These are phyloP conservation scores for Hawksworthiomyces lignivorus DNA, from an alignment of 2,329 filamentous ascomycete species.

Conservation along the genomic window DNA sequence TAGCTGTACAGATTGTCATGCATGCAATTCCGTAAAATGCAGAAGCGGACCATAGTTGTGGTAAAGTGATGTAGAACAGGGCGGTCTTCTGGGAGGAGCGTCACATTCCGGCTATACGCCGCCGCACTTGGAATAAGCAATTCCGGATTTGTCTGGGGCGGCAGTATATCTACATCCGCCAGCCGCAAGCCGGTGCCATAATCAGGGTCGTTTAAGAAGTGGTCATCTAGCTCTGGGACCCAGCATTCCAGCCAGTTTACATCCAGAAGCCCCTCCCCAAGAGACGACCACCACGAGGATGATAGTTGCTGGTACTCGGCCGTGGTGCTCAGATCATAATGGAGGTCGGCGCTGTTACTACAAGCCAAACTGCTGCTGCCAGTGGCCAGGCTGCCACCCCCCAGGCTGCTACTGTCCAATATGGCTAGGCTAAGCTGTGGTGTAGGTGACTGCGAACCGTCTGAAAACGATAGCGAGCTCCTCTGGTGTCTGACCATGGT, in stretches of 20 bases:
- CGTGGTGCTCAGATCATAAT: neutral
- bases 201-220: neutral
- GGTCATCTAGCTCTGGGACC: neutral
- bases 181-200: neutral
- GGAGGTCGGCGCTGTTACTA: neutral
- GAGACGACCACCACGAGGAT: slow-evolving; percentile 2
- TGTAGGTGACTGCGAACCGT: too few relatives aligned
- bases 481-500: too few relatives aligned
- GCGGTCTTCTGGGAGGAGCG: slow-evolving; percentile 1
- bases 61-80: slow-evolving; percentile 4
- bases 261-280: slow-evolving; percentile 8
- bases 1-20: slow-evolving; percentile 11
- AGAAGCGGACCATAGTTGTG: slow-evolving; percentile 10
- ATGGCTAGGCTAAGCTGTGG: too few relatives aligned
- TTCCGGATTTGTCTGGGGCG: neutral
- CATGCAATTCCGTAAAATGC: slow-evolving; percentile 9
- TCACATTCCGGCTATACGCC: slow-evolving; percentile 1
- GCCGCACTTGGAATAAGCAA: neutral
- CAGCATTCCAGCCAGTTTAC: slow-evolving; percentile 8
- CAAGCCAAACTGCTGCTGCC: too few relatives aligned
- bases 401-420: too few relatives aligned
- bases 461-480: too few relatives aligned
- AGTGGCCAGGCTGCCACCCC: too few relatives aligned
- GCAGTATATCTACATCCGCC: neutral
- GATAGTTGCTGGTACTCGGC: neutral